Evolutionary conservation across 345 rosid species (phyloP).

Genomic region (Gossypium anomalum): DNA sequence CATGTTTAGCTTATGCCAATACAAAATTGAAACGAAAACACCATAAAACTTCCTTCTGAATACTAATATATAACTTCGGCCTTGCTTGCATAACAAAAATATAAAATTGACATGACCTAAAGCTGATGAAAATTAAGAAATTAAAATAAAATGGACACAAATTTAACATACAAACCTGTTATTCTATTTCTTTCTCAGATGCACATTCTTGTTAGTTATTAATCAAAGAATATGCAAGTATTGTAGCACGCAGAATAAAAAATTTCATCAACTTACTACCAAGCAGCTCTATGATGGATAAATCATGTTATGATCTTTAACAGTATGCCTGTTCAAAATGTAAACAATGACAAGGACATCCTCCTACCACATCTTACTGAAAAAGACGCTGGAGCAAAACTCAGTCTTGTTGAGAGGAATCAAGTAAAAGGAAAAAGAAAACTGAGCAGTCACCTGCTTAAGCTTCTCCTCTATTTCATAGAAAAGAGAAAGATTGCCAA

Average conservation of each 20-base stretch:
- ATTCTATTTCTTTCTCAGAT: neutral
- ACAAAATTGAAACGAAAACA: slow-evolving; percentile 1
- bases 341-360: neutral
- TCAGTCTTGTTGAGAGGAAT: neutral
- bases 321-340: neutral
- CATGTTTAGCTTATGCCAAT: neutral
- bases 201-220: neutral
- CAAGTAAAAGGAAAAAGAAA: slow-evolving; percentile 12
- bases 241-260: neutral
- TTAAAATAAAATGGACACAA: neutral
- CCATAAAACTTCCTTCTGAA: neutral
- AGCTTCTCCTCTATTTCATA: slow-evolving; percentile 70
- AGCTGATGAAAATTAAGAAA: neutral
- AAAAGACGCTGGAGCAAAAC: slow-evolving; percentile 8
- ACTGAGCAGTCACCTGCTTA: slow-evolving; percentile 44
- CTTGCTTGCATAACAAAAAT: neutral
- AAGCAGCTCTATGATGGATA: neutral
- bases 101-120: slow-evolving; percentile 1
- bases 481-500: slow-evolving; percentile 68
- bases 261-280: neutral
- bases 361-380: neutral
- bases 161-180: neutral
- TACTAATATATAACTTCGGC: neutral
- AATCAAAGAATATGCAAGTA: neutral
- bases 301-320: neutral